Evolutionary conservation across 2,329 filamentous ascomycete species (phyloP), one percentile per base, ranked within the genome.

Genomic region (Apiospora kogelbergensis): DNA sequence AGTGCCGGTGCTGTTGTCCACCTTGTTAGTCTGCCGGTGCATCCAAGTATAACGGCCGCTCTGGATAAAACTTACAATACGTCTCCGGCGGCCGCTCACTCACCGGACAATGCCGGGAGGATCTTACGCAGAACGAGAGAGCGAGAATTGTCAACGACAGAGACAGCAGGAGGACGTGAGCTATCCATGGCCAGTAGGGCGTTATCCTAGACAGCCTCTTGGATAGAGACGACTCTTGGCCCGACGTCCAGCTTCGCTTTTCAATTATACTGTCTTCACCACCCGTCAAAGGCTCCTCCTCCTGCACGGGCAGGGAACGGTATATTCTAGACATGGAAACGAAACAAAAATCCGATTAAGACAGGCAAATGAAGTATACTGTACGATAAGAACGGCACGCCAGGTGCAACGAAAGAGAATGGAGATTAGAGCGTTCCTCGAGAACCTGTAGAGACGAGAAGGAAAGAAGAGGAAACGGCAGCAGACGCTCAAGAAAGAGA

Each of bases 1-100:
- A 81, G 81, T 53, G 84, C 84, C 6, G 85, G 84, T 45, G 84
- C 85, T 87, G 67, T 63, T 44, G 15, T 33, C n/a, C 63, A 74
- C 66, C 53, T 13, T 60, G 30, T 60, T 37, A 60, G 53, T 37
- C 17, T 60, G 26, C 30, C 53, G 30, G 17, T 20, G 9, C 30
- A 60, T 37, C 17, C 17, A n/a, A 30, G 53, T 37, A n/a, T 6
- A n/a, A n/a, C 9, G 10, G 15, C 9, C 30, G 30, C 26, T n/a
- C 53, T n/a, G n/a, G 26, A 6, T 20, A 60, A n/a, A n/a, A 76
- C 82, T 71, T 77, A 85, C 83, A 84, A 66, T 80, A 78, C 45
- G 69, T 70, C 37, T 67, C 66, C 45, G 69, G 69, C 24, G 67
- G 42, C 22, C 63, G 26, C 7, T 53, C 69, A 6, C 24, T 15